phyloP scores from a whole-genome alignment of 2,329 filamentous ascomycete species.

The Fusarium newnesense region DNA sequence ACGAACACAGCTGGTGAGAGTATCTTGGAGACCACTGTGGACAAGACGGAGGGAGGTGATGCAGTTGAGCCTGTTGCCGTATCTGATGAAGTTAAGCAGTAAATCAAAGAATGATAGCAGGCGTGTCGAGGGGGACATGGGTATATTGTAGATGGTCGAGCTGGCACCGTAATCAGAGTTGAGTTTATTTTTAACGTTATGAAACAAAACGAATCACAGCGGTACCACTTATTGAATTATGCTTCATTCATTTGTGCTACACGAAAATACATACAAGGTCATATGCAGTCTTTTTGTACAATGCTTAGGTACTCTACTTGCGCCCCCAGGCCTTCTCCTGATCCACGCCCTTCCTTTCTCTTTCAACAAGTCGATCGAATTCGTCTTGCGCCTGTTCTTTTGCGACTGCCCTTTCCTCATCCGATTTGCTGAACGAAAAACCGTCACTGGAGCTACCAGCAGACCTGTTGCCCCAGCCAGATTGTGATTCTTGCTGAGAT shows the following conservation, averaged over 20 bases:
- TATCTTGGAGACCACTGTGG: constrained; percentile 52
- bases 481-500: constrained; percentile 25
- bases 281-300: constrained; percentile 6
- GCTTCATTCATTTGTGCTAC: constrained; percentile 1
- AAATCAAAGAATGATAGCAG: constrained; percentile 13
- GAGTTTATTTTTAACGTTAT: neutral
- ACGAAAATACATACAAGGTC: constrained; percentile 1
- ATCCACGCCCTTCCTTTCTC: constrained; percentile 51
- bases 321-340: constrained; percentile 44
- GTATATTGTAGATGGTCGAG: constrained; percentile 14
- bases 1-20: constrained; percentile 57
- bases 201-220: neutral
- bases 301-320: constrained; percentile 1
- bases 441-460: constrained; percentile 39
- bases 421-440: constrained; percentile 50
- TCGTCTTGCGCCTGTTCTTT: constrained; percentile 61
- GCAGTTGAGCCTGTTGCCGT: constrained; percentile 50
- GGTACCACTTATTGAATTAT: neutral
- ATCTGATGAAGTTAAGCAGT: constrained; percentile 49
- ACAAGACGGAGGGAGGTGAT: constrained; percentile 48
- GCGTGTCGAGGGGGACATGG: neutral
- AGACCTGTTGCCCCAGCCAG: constrained; percentile 45
- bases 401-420: constrained; percentile 51
- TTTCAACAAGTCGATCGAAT: constrained; percentile 61
- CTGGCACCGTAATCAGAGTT: constrained; percentile 16